Evolutionary conservation across 768 basidiomycete species (phyloP), one percentile per base, ranked within the genome.

Genomic region (Trametes maxima): DNA sequence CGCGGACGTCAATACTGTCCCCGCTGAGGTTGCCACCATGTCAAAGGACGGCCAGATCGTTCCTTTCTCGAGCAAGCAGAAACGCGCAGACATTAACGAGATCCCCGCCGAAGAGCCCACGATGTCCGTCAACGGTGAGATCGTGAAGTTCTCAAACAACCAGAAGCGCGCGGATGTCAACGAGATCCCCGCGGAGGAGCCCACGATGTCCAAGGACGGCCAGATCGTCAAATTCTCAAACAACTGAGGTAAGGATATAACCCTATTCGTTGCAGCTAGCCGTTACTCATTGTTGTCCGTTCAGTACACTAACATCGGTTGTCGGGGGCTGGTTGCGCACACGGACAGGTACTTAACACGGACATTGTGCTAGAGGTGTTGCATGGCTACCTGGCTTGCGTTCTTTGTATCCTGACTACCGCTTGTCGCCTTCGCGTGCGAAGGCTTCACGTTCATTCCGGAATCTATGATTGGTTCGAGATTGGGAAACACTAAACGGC

Each of bases 121-220:
- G 33, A 78, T 74, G 53, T 43, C 57, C 16, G 19, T 19, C 14
- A 55, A 66, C 40, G 68, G 67, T 43, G 45, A 58, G n/a, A 62
- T 70, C 52, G 55, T 57, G 7, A 50, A 37, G 19, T 69, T 65
- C 58, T 35, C 45, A 33, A 63, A 63, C 49, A 45, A 55, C 6
- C 25, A 54, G 13, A 64, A 66, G 51, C 68, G 70, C 22, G 62
- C 55, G 35, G 60, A 66, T 57, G 43, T 65, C 40, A 74, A 73
- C 61, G 69, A 54, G 16, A 68, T 76, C 50, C 74, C 75, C 3
- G 76, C 68, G 5, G 72, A 79, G 58, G 39, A 64, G 2, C 44
- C 79, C 0, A 71, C 75, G 35, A 78, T 74, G 48, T 70, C 79
- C 0, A 67, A 71, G 7, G 61, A 70, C 4, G 79, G 80, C 16